Evolutionary conservation across 495 filamentous ascomycete species (phyloP).

Genomic region (Beverwykella pulmonaria): DNA sequence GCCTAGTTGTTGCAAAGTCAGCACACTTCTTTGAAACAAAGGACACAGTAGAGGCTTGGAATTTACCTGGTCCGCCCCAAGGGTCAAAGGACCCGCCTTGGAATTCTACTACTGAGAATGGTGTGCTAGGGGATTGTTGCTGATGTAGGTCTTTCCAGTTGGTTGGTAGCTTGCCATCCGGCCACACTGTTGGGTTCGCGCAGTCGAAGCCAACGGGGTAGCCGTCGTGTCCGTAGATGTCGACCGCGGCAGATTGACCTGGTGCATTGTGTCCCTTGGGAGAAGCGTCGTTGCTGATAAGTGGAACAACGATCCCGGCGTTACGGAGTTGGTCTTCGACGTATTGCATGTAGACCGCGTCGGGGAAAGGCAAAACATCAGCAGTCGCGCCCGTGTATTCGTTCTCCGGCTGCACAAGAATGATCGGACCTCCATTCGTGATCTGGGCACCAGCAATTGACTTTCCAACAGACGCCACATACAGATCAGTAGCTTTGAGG

Average conservation of each 20-base stretch:
- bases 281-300: slow-evolving; percentile 74
- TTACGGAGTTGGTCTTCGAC: slow-evolving; percentile 68
- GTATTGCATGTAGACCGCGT: slow-evolving; percentile 68
- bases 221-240: slow-evolving; percentile 77
- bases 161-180: slow-evolving; percentile 48
- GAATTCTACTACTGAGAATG: slow-evolving; percentile 70
- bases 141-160: slow-evolving; percentile 53
- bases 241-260: slow-evolving; percentile 66
- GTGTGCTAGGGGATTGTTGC: slow-evolving; percentile 64
- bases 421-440: slow-evolving; percentile 76
- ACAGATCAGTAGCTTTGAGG: slow-evolving; percentile 66
- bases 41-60: too few relatives aligned
- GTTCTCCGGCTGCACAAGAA: slow-evolving; percentile 79
- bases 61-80: slow-evolving; percentile 71
- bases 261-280: slow-evolving; percentile 65
- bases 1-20: too few relatives aligned
- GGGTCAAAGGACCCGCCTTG: slow-evolving; percentile 78
- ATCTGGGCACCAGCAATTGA: slow-evolving; percentile 76
- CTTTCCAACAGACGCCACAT: slow-evolving; percentile 48
- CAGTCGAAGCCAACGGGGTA: slow-evolving; percentile 64
- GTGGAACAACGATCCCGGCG: slow-evolving; percentile 71
- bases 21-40: too few relatives aligned
- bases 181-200: slow-evolving; percentile 51
- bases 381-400: slow-evolving; percentile 62
- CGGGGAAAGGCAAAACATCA: slow-evolving; percentile 34